Evolutionary conservation across 2,329 filamentous ascomycete genomes (phyloP).

Genomic region (Chrysosporium keratinophilum): DNA sequence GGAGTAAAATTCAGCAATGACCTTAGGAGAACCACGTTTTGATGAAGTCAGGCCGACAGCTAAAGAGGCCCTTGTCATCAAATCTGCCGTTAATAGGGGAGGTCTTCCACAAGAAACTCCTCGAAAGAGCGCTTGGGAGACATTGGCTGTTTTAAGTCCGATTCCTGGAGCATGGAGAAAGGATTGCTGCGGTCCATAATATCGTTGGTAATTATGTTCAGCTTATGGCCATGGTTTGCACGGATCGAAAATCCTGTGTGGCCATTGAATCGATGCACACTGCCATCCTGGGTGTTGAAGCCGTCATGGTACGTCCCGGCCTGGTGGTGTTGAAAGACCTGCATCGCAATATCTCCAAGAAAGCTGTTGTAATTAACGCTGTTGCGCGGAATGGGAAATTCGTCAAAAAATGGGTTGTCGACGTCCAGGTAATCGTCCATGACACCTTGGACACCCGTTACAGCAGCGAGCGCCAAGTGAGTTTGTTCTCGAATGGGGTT

Average conservation of each 20-base stretch:
- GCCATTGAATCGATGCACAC: slow-evolving; percentile 10
- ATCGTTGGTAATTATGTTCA: slow-evolving; percentile 13
- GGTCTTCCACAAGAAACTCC: slow-evolving; percentile 10
- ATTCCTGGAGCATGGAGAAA: background rate
- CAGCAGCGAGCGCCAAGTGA: background rate
- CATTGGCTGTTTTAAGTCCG: background rate
- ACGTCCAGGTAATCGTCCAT: background rate
- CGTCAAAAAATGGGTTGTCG: background rate
- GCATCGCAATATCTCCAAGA: background rate
- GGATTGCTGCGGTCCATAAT: slow-evolving; percentile 16
- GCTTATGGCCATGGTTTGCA: slow-evolving; percentile 11
- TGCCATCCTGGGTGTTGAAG: background rate
- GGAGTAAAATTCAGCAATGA: background rate
- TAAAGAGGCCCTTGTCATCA: background rate
- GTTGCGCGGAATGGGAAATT: background rate
- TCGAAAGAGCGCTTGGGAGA: slow-evolving; percentile 14
- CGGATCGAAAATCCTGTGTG: slow-evolving; percentile 9
- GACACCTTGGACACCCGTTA: background rate
- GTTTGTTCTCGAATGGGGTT: background rate
- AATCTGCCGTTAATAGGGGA: background rate
- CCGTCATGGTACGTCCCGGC: background rate
- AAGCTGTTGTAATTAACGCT: background rate
- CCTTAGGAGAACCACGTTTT: background rate
- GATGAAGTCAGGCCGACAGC: background rate
- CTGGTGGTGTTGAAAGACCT: background rate